A percentile compares a stretch with the other conserved stretches of the same genome.
phyloP scores from a whole-genome alignment of 257 asterid genomes.

The Dorcoceras hygrometricum region DNA sequence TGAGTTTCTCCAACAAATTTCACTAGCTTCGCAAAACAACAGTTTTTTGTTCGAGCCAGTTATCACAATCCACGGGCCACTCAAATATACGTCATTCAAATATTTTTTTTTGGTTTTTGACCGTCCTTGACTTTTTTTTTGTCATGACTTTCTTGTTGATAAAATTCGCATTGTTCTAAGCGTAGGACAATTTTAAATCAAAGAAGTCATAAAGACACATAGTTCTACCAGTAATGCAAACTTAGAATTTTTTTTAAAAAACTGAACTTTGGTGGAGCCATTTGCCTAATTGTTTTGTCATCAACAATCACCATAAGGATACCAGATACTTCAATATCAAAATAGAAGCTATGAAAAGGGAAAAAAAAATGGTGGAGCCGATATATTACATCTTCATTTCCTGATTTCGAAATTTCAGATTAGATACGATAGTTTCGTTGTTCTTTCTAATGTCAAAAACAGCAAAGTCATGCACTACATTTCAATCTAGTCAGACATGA shows the following conservation, averaged over 20 bases:
- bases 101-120: too few species aligned
- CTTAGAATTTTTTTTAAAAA: too few species aligned
- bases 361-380: background rate
- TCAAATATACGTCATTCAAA: too few species aligned
- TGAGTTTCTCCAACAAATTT: background rate
- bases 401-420: background rate
- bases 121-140: too few species aligned
- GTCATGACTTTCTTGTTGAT: too few species aligned
- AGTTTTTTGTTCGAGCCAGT: background rate
- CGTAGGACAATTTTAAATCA: too few species aligned
- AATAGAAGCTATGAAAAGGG: background rate
- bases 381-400: background rate
- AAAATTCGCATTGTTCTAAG: too few species aligned
- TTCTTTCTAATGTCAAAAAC: slow-evolving; percentile 1
- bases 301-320: background rate
- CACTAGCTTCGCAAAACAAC: background rate
- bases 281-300: background rate
- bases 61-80: too few species aligned
- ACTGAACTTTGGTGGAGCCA: background rate
- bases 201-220: too few species aligned
- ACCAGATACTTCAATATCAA: background rate
- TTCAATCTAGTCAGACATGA: background rate
- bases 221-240: too few species aligned
- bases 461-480: slow-evolving; percentile 3
- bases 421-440: slow-evolving; percentile 1